phyloP scores from a whole-genome alignment of 108 stramenopile genomes.

The Poteriospumella lacustris region DNA sequence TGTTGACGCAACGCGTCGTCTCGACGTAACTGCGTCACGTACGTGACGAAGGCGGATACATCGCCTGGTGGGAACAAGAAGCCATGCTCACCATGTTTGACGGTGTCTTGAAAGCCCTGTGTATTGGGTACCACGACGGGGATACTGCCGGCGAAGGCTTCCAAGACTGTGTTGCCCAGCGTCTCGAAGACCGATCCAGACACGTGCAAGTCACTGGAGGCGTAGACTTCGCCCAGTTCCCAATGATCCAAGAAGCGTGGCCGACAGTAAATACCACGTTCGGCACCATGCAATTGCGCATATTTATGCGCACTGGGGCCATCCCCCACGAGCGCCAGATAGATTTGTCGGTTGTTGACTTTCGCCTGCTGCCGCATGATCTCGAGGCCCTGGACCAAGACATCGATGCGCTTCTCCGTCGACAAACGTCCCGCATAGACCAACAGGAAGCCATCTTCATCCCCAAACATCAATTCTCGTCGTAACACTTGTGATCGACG shows the following conservation, averaged over 20 bases:
- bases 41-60: too few species aligned
- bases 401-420: slow-evolving; percentile 33
- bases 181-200: slow-evolving; percentile 48
- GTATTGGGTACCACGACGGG: slow-evolving; percentile 45
- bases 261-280: slow-evolving; percentile 37
- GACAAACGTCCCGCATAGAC: slow-evolving; percentile 48
- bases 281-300: slow-evolving; percentile 22
- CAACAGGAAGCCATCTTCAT: slow-evolving; percentile 37
- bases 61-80: not conserved
- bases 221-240: slow-evolving; percentile 44
- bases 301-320: slow-evolving; percentile 32
- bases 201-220: slow-evolving; percentile 45
- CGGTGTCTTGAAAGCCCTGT: slow-evolving; percentile 47
- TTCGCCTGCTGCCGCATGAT: too few species aligned
- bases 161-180: slow-evolving; percentile 47
- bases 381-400: slow-evolving; percentile 8
- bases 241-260: slow-evolving; percentile 37
- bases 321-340: slow-evolving; percentile 43
- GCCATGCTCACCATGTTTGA: slow-evolving; percentile 31
- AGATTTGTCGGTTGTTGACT: too few species aligned
- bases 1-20: too few species aligned
- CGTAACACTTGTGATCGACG: too few species aligned
- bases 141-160: slow-evolving; percentile 40
- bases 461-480: slow-evolving; percentile 42
- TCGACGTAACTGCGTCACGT: too few species aligned